These are phyloP conservation scores for Russula virescens DNA, from an alignment of 768 basidiomycete species.

Conservation along the genomic window DNA sequence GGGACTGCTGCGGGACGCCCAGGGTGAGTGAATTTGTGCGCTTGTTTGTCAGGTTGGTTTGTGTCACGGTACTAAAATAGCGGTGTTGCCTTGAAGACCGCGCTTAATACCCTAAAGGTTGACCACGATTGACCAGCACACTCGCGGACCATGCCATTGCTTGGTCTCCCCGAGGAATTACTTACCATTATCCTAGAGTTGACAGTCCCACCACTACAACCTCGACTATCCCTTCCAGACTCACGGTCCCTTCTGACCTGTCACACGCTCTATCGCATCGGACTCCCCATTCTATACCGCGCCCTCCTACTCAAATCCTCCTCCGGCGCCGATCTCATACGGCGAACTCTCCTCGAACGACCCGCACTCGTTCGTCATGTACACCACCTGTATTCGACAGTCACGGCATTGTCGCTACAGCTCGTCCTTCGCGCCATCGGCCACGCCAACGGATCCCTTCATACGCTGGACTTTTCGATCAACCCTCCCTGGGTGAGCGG, in stretches of 20 bases:
- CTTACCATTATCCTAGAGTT: conserved; percentile 5
- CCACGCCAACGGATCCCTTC: conserved; percentile 10
- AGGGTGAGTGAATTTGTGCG: too few relatives aligned
- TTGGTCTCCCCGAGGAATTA: conserved; percentile 17
- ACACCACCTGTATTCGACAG: conserved; percentile 6
- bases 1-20: too few relatives aligned
- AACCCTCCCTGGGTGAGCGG: background rate
- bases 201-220: background rate
- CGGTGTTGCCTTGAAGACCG: background rate
- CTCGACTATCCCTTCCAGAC: background rate
- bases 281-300: conserved; percentile 15
- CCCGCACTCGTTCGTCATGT: conserved; percentile 11
- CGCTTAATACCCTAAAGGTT: background rate
- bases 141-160: background rate
- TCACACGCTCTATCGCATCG: conserved; percentile 12
- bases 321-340: background rate
- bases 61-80: too few relatives aligned
- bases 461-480: conserved; percentile 13
- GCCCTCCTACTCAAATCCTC: background rate
- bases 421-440: conserved; percentile 11
- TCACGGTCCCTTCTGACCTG: conserved; percentile 5
- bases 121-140: background rate
- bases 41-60: too few relatives aligned
- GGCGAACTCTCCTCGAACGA: background rate
- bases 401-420: background rate